Conservation (phyloP, 2,329 filamentous ascomycete genomes). For the Aspergillus thermomutatus region DNA sequence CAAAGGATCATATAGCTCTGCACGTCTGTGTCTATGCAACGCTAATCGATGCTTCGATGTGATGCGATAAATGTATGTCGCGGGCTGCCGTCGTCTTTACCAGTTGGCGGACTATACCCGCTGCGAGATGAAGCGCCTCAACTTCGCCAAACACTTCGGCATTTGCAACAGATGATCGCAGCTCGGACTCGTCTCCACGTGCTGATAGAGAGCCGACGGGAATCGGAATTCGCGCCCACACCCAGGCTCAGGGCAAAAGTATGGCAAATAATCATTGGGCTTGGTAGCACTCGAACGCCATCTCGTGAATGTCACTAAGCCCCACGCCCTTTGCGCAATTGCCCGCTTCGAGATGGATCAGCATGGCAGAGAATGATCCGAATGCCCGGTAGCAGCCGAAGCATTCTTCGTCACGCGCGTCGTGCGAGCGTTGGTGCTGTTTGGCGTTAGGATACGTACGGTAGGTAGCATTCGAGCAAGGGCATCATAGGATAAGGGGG, state of each 20-base stretch:
- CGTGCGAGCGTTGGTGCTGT: conserved; percentile 19
- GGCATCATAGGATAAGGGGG: too few relatives aligned
- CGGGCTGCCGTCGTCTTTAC: neutral
- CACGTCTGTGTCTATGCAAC: neutral
- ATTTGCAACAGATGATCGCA: neutral
- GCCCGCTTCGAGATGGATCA: conserved; percentile 24
- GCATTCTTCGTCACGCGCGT: conserved; percentile 12
- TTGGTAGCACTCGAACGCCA: neutral
- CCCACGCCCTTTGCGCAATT: conserved; percentile 11
- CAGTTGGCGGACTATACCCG: neutral
- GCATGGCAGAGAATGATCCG: conserved; percentile 19
- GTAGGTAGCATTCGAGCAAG: neutral
- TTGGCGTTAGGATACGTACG: neutral
- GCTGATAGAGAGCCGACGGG: conserved; percentile 19
- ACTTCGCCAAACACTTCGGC: neutral
- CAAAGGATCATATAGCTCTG: too few relatives aligned
- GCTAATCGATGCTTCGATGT: too few relatives aligned
- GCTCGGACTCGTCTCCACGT: conserved; percentile 12
- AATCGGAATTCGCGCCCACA: conserved; percentile 13
- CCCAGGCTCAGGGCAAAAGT: conserved; percentile 12
- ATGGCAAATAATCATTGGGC: conserved; percentile 3
- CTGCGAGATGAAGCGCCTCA: neutral
- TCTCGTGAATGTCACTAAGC: neutral
- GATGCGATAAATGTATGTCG: too few relatives aligned
- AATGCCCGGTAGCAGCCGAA: conserved; percentile 19